These are phyloP conservation scores for Umbelopsis vinacea DNA, from an alignment of 192 early-diverging fungal genomes.

Conservation along the genomic window DNA sequence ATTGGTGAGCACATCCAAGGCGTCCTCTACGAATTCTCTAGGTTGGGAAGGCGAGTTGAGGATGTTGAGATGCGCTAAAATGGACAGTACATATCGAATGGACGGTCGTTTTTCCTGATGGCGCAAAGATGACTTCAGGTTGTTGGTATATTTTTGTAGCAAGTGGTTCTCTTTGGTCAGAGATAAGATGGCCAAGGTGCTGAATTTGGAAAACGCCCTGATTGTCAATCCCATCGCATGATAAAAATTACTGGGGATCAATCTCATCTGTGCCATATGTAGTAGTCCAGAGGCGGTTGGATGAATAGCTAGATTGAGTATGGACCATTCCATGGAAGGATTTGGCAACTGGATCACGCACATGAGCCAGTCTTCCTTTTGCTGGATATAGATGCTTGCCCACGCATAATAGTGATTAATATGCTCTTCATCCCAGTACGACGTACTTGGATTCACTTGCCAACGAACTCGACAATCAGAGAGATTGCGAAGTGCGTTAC, in stretches of 20 bases:
- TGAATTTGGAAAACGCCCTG: constrained; percentile 17
- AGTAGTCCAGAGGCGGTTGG: neutral
- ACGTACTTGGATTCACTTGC: constrained; percentile 22
- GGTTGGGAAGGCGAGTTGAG: neutral
- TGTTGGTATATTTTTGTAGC: neutral
- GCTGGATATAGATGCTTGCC: constrained; percentile 7
- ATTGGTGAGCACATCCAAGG: neutral
- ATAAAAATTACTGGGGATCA: neutral
- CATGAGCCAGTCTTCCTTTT: neutral
- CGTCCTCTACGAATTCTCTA: constrained; percentile 3
- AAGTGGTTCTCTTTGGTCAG: neutral
- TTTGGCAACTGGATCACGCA: constrained; percentile 6
- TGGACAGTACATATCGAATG: neutral
- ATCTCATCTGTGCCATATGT: constrained; percentile 21
- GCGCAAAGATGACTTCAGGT: neutral
- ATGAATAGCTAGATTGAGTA: neutral
- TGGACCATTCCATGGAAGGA: neutral
- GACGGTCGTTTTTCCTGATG: neutral
- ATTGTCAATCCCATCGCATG: constrained; percentile 10
- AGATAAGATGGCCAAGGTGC: constrained; percentile 17
- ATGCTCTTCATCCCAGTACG: constrained; percentile 1
- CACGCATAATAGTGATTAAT: neutral
- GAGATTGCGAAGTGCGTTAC: constrained; percentile 14
- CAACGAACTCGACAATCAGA: neutral
- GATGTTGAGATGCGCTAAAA: neutral